These are phyloP conservation scores for Kandelia obovata DNA, from an alignment of 345 rosid species.

Conservation along the genomic window DNA sequence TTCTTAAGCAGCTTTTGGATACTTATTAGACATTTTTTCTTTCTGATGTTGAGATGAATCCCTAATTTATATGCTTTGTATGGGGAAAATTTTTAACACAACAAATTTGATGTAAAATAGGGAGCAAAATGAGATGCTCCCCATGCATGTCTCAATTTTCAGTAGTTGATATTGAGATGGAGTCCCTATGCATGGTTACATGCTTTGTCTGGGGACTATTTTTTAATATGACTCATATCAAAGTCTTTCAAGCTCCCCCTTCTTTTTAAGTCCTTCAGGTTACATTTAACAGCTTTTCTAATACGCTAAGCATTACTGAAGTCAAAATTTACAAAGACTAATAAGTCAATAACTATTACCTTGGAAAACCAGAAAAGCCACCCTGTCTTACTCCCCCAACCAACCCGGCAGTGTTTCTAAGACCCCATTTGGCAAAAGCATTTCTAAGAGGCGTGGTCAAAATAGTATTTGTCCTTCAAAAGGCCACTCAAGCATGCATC, in stretches of 20 bases:
- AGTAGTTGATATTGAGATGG: neutral
- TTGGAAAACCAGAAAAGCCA: neutral
- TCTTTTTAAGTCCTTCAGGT: too few species aligned
- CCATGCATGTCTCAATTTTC: neutral
- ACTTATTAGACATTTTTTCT: neutral
- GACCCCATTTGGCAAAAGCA: neutral
- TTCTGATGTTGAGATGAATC: neutral
- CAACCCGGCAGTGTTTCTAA: neutral
- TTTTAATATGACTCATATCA: neutral
- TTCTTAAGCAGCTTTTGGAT: neutral
- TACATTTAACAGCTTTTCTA: too few species aligned
- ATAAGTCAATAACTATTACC: neutral
- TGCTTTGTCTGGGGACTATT: neutral
- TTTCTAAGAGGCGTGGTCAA: neutral
- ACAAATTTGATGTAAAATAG: conserved; percentile 8
- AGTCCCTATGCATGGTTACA: neutral
- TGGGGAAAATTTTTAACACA: neutral
- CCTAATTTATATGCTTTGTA: neutral
- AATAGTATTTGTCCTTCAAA: neutral
- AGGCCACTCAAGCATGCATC: neutral
- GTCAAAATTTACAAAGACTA: neutral
- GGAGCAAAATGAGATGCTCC: conserved; percentile 1
- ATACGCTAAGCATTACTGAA: too few species aligned
- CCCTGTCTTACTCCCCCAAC: neutral
- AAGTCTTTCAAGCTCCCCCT: too few species aligned